Base-by-base conservation (phyloP, 306 rosid species). In the Arachis stenosperma region DNA sequence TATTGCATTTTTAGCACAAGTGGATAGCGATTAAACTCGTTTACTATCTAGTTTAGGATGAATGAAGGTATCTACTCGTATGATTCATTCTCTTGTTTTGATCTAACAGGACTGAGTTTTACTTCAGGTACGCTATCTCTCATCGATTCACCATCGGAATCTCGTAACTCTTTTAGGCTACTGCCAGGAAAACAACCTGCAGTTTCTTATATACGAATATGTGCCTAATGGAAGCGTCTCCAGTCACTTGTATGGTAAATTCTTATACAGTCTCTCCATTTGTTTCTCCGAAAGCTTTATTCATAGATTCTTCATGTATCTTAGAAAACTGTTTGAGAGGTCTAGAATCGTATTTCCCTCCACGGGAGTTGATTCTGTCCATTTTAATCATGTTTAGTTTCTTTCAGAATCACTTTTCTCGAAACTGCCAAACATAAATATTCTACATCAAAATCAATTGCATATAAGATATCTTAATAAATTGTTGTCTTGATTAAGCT, bases 181-280 rank as follows among this genome's bases (percentile, higher is more conserved):
- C 82, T 93, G 98, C 82, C 98, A 90, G 84, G 98, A 93, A 82
- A 89, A 79, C 78, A 86, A 81, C 78, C 84, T 83, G 1, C 98
- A 93, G 88, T 85, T 89, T 85, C 98, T 93, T 71, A 71, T 93
- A 69, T 90, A 90, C 2, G 98, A 93, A 78, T 86, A 93, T 30
- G 84, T 93, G 68, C 97, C 92, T 48, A 90, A 87, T 72, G 97
- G 96, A 81, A 93, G 97, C 66, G 90, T 93, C 84, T 93, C 96
- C 82, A 81, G 82, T 87, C 97, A 90, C 93, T 82, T 93, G 81
- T 89, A 86, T 64, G 98, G 98, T 93, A 90, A 89, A 69, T 75
- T 79, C 76, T 85, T 83, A 64, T 75, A 62, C 80, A 57, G 51
- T 71, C 80, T 71, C 15, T n/a, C 51, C 43, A 48, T 39, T 7